Conservation (phyloP, 2,329 filamentous ascomycete genomes). For the Cucurbitaria berberidis region DNA sequence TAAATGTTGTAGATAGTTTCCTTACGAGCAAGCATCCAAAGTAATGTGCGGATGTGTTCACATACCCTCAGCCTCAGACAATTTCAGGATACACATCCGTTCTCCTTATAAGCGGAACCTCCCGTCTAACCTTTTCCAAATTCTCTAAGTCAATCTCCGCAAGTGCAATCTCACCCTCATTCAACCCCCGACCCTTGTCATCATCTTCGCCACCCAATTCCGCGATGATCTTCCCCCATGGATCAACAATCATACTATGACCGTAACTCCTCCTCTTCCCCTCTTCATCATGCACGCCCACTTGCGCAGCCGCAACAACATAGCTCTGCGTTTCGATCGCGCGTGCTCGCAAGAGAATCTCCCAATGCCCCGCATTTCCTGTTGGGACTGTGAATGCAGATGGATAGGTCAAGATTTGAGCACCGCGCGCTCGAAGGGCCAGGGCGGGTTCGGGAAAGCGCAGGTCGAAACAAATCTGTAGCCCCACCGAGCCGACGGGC, state of each 20-base stretch:
- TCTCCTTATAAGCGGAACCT: conserved; percentile 64
- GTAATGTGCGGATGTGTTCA: background rate
- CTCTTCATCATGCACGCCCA: conserved; percentile 70
- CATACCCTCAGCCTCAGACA: background rate
- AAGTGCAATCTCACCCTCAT: conserved; percentile 50
- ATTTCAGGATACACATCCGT: conserved; percentile 52
- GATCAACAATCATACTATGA: conserved; percentile 82
- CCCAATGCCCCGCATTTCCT: conserved; percentile 80
- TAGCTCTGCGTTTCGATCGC: conserved; percentile 91
- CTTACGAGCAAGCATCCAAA: background rate
- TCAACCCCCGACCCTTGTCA: conserved; percentile 40
- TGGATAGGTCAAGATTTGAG: conserved; percentile 83
- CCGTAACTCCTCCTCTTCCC: conserved; percentile 80
- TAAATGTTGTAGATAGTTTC: background rate
- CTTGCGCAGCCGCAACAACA: conserved; percentile 84
- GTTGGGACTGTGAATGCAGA: conserved; percentile 90
- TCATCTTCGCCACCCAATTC: conserved; percentile 63
- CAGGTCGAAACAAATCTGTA: conserved; percentile 89
- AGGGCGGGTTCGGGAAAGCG: conserved; percentile 80
- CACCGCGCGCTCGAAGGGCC: conserved; percentile 67
- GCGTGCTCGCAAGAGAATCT: conserved; percentile 74
- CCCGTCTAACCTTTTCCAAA: conserved; percentile 59
- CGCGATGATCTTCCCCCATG: conserved; percentile 79
- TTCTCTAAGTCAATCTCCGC: conserved; percentile 62
- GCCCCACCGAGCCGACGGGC: conserved; percentile 74